phyloP scores from a whole-genome alignment of 441 rosid genomes.

The Daphne laureola region DNA sequence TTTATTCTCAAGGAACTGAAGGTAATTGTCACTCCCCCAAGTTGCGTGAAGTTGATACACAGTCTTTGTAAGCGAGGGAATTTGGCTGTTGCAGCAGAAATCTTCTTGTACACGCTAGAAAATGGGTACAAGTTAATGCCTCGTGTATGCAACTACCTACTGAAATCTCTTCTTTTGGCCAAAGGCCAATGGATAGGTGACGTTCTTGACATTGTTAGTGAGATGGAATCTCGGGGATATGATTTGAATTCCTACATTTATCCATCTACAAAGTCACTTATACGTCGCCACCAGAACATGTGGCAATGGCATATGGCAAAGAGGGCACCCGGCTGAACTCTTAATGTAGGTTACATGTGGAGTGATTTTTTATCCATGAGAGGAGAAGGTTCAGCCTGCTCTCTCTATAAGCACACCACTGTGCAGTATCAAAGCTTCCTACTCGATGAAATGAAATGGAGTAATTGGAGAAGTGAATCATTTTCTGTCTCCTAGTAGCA shows the following conservation, averaged over 20 bases:
- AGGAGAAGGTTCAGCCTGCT: no score
- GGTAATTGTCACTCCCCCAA: conserved; percentile 52
- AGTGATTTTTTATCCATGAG: not conserved
- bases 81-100: conserved; percentile 46
- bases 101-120: conserved; percentile 60
- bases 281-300: conserved; percentile 15
- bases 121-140: conserved; percentile 47
- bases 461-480: no score
- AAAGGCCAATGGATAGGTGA: conserved; percentile 19
- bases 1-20: conserved; percentile 41
- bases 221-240: conserved; percentile 58
- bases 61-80: conserved; percentile 41
- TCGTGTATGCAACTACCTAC: conserved; percentile 44
- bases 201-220: conserved; percentile 35
- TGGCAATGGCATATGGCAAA: conserved; percentile 14
- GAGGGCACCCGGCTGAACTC: conserved; percentile 17
- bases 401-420: no score
- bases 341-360: not conserved
- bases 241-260: conserved; percentile 41
- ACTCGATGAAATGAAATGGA: no score
- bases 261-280: conserved; percentile 24
- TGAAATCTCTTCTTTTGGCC: conserved; percentile 35
- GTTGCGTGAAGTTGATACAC: conserved; percentile 61
- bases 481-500: no score
- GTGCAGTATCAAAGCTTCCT: no score